Base-by-base conservation (phyloP, 2,329 filamentous ascomycete genomes). In the Diaporthe sp. region DNA sequence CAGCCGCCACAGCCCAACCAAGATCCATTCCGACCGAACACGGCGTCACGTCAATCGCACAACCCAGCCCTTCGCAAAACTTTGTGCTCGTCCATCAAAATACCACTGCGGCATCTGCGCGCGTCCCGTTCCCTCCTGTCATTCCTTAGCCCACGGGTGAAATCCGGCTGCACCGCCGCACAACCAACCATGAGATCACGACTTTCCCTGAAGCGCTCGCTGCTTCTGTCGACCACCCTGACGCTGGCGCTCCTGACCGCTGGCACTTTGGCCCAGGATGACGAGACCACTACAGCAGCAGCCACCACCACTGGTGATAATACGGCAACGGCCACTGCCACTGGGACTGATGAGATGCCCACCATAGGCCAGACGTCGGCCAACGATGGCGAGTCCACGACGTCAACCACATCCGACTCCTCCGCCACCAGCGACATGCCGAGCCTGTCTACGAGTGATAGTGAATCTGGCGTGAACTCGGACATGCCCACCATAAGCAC, bases 161-260 rank as follows among this genome's bases (percentile, higher is more conserved):
- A 17, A 22, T 28, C n/a, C 49, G 65, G 49, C 67, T 42, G 28
- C 61, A 22, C 51, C 10, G 28, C 42, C 20, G 47, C 25, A 20
- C 28, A 47, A 17, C 31, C 78, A 78, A 76, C 47, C 47, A 84
- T 84, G 83, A 76, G 78, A 53, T 77, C 82, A 77, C 79, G 78
- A 57, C 72, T 80, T 55, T 82, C 81, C 58, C 74, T 82, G 80
- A 82, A 80, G 82, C 82, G 82, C 55, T 80, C 80, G 77, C 80
- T 84, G 76, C 79, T 84, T 73, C 76, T 82, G 25, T 79, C 82
- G 2, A 73, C 80, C 37, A 74, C 83, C 53, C 72, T 80, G 34
- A 79, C 79, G 31, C 72, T 82, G 31, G 76, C 80, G 1, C 68
- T 83, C 42, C 76, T 82, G 68, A 77, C 81, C 13, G 75, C 77